Conservation (phyloP, 2,329 filamentous ascomycete species). For the Parastagonospora avenae region DNA sequence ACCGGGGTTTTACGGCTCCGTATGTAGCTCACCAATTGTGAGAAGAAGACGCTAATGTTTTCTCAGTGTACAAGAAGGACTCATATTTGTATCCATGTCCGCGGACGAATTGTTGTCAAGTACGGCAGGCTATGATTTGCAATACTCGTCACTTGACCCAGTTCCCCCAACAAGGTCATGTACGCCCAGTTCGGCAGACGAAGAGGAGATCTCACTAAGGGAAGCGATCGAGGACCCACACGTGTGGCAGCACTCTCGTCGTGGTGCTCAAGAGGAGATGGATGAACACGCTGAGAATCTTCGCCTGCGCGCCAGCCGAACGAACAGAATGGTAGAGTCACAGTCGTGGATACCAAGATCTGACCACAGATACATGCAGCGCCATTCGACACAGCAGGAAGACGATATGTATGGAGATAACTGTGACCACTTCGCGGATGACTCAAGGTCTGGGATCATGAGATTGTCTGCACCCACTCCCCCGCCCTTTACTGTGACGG, state of each 20-base stretch:
- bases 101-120: slow-evolving; percentile 74
- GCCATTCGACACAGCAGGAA: slow-evolving; percentile 11
- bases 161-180: slow-evolving; percentile 35
- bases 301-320: slow-evolving; percentile 21
- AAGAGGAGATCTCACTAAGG: slow-evolving; percentile 38
- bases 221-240: slow-evolving; percentile 44
- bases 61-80: slow-evolving; percentile 80
- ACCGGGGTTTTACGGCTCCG: slow-evolving; percentile 82
- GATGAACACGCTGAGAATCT: slow-evolving; percentile 35
- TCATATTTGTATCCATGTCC: slow-evolving; percentile 90
- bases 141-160: slow-evolving; percentile 51
- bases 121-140: slow-evolving; percentile 76
- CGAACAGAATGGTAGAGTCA: no score
- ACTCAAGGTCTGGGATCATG: slow-evolving; percentile 22
- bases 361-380: slow-evolving; percentile 5
- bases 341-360: slow-evolving; percentile 5
- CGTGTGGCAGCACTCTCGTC: slow-evolving; percentile 37
- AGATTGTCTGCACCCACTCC: slow-evolving; percentile 43
- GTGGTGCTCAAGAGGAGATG: slow-evolving; percentile 29
- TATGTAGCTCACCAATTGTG: slow-evolving; percentile 57
- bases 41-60: slow-evolving; percentile 38
- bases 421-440: slow-evolving; percentile 36
- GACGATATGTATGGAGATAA: slow-evolving; percentile 33
- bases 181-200: slow-evolving; percentile 28
- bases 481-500: slow-evolving; percentile 50